These are phyloP conservation scores for Beauveria sp. DNA, from an alignment of 2,329 filamentous ascomycete species.

Conservation along the genomic window DNA sequence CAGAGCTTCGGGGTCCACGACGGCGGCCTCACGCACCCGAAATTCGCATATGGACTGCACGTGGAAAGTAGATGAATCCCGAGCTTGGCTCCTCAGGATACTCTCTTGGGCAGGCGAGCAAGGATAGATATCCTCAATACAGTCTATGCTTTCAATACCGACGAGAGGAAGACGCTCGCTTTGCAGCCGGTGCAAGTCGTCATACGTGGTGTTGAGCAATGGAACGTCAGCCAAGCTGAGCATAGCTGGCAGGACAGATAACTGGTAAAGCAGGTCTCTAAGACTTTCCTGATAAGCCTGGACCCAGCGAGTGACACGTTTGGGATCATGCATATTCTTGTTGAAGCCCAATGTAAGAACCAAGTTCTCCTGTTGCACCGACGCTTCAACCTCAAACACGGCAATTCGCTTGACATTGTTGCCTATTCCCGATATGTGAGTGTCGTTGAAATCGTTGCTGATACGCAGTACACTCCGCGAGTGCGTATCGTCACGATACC, in stretches of 20 bases:
- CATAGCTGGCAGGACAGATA: not conserved
- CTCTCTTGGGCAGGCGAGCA: not conserved
- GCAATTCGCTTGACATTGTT: not conserved
- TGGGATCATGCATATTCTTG: not conserved
- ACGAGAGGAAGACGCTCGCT: not conserved
- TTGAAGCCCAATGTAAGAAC: not conserved
- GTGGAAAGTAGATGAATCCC: not conserved
- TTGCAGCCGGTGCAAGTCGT: not conserved
- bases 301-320: not conserved
- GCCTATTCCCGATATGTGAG: not conserved
- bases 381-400: not conserved
- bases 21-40: not conserved
- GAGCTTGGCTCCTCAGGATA: not conserved
- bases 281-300: not conserved
- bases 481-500: constrained; percentile 24
- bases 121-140: not conserved
- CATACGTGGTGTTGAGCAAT: not conserved
- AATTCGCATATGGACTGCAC: not conserved
- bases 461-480: not conserved
- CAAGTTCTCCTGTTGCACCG: not conserved
- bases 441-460: not conserved
- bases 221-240: not conserved
- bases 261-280: not conserved
- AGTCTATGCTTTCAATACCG: not conserved
- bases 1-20: not conserved